Evolutionary conservation across 2,329 filamentous ascomycete genomes (phyloP).

Genomic region (Intubia oerlemansii): DNA sequence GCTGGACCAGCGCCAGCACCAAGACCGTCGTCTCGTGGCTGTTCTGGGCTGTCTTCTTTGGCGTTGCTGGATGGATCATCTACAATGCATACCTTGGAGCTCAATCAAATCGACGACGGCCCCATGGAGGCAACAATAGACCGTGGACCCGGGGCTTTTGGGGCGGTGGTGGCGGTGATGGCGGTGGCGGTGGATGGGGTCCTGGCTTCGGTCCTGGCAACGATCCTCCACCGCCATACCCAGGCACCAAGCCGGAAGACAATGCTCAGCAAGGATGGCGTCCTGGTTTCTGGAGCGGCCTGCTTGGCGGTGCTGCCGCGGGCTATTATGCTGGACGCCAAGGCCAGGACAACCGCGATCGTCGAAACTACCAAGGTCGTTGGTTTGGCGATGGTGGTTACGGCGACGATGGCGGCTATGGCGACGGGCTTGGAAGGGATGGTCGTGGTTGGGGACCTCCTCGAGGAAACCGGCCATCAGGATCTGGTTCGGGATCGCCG

Average conservation of each 20-base stretch:
- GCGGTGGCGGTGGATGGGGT: constrained; percentile 17
- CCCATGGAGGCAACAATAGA: not conserved
- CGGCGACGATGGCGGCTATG: constrained; percentile 5
- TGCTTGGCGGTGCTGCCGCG: constrained; percentile 46
- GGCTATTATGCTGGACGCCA: constrained; percentile 35
- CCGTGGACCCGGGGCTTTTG: constrained; percentile 14
- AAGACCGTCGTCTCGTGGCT: no score
- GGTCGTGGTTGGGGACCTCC: no score
- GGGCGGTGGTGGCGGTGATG: constrained; percentile 19
- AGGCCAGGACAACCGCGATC: constrained; percentile 10
- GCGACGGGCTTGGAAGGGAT: constrained; percentile 3
- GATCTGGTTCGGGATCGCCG: constrained; percentile 13
- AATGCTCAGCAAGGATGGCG: constrained; percentile 28
- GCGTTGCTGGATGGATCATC: constrained; percentile 37
- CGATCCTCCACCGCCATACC: constrained; percentile 34
- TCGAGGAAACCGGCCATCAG: no score
- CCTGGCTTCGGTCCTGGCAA: constrained; percentile 13
- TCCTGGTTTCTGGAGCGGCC: constrained; percentile 55
- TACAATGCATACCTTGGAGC: constrained; percentile 25
- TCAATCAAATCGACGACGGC: no score
- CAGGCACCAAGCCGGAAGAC: constrained; percentile 17
- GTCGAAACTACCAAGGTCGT: no score
- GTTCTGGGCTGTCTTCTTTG: constrained; percentile 42
- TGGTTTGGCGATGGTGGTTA: constrained; percentile 7
- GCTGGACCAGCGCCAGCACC: no score